phyloP scores from a whole-genome alignment of 805 yeast genomes.

The Pichia membranifaciens region DNA sequence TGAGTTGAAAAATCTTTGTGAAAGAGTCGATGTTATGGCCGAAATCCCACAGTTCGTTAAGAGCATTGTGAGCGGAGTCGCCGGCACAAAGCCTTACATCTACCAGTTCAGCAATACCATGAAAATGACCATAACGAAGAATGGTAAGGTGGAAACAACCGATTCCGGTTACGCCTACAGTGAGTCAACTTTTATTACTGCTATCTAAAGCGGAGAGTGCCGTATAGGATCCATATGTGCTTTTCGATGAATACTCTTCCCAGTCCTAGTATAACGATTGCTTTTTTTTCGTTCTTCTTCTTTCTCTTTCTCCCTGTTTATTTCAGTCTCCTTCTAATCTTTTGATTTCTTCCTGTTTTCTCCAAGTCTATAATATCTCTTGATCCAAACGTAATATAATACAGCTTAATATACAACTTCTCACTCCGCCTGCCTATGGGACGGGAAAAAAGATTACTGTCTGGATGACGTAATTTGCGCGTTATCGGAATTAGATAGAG shows the following conservation, averaged over 20 bases:
- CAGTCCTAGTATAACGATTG: too few species aligned
- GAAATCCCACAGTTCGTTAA: slow-evolving; percentile 94
- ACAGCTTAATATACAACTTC: too few species aligned
- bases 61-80: slow-evolving; percentile 87
- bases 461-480: not conserved
- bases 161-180: slow-evolving; percentile 66
- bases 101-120: slow-evolving; percentile 80
- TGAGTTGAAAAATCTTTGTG: slow-evolving; percentile 55
- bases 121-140: slow-evolving; percentile 30
- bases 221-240: too few species aligned
- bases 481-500: not conserved
- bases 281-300: too few species aligned
- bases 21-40: slow-evolving; percentile 95
- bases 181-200: slow-evolving; percentile 75
- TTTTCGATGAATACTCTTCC: too few species aligned
- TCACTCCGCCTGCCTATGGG: too few species aligned
- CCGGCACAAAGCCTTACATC: slow-evolving; percentile 94
- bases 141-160: slow-evolving; percentile 34
- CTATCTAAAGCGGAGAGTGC: slow-evolving; percentile 8
- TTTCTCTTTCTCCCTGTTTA: too few species aligned
- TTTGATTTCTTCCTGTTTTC: too few species aligned
- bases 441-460: too few species aligned
- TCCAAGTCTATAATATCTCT: too few species aligned
- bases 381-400: too few species aligned
- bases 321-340: too few species aligned